Evolutionary conservation across 225 moss, liverwort and hornwort species (phyloP).

Genomic region (Thuidium tamariscinum): DNA sequence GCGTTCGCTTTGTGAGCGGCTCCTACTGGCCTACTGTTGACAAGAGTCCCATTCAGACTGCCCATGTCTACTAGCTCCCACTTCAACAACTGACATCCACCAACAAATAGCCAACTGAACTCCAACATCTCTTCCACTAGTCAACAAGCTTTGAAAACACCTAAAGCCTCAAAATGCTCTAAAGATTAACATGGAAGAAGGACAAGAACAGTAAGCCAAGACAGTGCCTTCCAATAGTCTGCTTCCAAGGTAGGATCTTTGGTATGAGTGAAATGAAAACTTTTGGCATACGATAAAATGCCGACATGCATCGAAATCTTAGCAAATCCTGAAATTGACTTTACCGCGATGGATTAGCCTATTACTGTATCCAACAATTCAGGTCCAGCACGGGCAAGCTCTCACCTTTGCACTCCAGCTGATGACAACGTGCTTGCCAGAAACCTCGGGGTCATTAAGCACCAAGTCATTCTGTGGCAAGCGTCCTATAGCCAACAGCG

Average conservation of each 20-base stretch:
- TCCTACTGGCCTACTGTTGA: conserved; percentile 64
- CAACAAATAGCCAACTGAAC: neutral
- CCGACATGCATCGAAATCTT: neutral
- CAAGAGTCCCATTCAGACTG: conserved; percentile 86
- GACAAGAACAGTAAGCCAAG: neutral
- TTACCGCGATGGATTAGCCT: neutral
- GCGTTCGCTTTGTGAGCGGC: conserved; percentile 54
- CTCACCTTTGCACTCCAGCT: conserved; percentile 81
- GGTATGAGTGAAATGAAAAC: neutral
- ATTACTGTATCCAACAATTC: neutral
- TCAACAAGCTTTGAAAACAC: neutral
- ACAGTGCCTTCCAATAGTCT: neutral
- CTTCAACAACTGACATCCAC: conserved; percentile 53
- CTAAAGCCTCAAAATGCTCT: neutral
- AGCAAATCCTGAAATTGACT: neutral
- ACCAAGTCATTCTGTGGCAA: conserved; percentile 81
- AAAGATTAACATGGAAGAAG: neutral
- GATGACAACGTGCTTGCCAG: conserved; percentile 83
- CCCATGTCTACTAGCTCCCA: conserved; percentile 98
- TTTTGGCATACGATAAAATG: neutral
- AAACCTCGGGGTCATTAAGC: conserved; percentile 74
- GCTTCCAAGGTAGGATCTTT: neutral
- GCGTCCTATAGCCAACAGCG: conserved; percentile 59
- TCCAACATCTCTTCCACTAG: neutral
- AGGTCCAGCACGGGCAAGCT: neutral